Percentiles rank a stretch among this genome's conserved stretches.
phyloP scores from a whole-genome alignment of 1,284 basidiomycete genomes.

The Naganishia albida region DNA sequence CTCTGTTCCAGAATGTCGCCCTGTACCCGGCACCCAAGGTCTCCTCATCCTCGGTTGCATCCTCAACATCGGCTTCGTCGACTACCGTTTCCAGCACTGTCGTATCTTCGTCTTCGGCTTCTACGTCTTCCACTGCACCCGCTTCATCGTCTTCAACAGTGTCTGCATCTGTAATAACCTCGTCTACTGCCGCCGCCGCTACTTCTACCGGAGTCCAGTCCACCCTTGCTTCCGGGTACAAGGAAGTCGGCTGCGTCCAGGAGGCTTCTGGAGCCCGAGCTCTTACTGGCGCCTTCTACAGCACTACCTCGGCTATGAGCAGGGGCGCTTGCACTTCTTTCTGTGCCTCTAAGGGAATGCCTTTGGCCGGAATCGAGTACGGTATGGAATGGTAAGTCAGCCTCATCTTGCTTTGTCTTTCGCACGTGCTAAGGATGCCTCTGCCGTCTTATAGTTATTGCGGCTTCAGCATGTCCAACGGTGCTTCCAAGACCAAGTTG shows the following conservation, averaged over 20 bases:
- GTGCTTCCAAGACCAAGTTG: conserved; percentile 40
- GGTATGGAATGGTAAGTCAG: conserved; percentile 39
- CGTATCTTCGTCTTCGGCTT: conserved; percentile 20
- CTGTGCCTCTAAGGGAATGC: conserved; percentile 39
- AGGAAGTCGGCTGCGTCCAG: conserved; percentile 25
- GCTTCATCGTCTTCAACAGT: conserved; percentile 5
- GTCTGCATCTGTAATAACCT: conserved; percentile 10
- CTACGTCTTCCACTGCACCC: conserved; percentile 27
- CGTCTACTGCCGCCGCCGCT: conserved; percentile 28
- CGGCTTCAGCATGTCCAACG: conserved; percentile 41
- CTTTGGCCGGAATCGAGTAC: conserved; percentile 44
- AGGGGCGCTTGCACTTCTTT: conserved; percentile 31
- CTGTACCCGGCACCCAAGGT: conserved; percentile 54
- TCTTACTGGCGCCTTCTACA: conserved; percentile 26
- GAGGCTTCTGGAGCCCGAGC: conserved; percentile 22
- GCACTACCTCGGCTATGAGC: conserved; percentile 18
- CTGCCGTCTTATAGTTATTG: conserved; percentile 22
- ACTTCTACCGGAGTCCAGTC: conserved; percentile 16
- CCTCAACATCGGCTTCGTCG: neutral
- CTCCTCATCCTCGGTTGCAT: conserved; percentile 23
- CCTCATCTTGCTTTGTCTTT: conserved; percentile 1
- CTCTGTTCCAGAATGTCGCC: conserved; percentile 58
- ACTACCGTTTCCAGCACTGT: conserved; percentile 14
- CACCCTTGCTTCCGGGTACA: conserved; percentile 37
- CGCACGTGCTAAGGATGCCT: conserved; percentile 24